A percentile compares a stretch with the other conserved stretches of the same genome.
Conservation (phyloP, 306 rosid species). For the Pachyrhizus erosus region DNA sequence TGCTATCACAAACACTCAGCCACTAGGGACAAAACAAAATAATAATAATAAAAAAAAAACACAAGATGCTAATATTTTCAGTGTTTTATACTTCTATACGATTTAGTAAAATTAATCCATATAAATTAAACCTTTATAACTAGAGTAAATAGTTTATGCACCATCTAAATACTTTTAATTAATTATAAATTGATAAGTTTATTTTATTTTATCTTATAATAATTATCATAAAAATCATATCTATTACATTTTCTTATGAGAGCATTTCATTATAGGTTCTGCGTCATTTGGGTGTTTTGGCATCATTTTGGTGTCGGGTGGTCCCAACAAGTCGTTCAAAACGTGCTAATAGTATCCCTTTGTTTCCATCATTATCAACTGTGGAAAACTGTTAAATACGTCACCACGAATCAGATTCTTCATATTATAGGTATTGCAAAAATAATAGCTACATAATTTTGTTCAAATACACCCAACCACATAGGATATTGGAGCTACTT, state of each 20-base stretch:
- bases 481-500: neutral
- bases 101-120: neutral
- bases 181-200: no score
- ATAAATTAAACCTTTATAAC: neutral
- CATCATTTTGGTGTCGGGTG: neutral
- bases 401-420: neutral
- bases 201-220: no score
- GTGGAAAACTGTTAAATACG: neutral
- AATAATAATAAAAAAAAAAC: neutral
- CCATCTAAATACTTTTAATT: no score
- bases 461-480: neutral
- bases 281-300: neutral
- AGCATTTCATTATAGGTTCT: no score
- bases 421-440: neutral
- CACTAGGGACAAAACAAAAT: neutral
- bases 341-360: neutral
- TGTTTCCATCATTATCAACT: neutral
- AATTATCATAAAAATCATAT: no score
- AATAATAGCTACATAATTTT: neutral
- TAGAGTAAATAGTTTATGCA: no score
- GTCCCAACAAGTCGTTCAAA: neutral
- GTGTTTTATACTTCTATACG: neutral
- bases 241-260: no score
- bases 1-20: neutral
- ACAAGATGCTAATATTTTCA: neutral